These are phyloP conservation scores for Cladosporium oxysporum DNA, from an alignment of 2,329 filamentous ascomycete genomes.

Conservation along the genomic window DNA sequence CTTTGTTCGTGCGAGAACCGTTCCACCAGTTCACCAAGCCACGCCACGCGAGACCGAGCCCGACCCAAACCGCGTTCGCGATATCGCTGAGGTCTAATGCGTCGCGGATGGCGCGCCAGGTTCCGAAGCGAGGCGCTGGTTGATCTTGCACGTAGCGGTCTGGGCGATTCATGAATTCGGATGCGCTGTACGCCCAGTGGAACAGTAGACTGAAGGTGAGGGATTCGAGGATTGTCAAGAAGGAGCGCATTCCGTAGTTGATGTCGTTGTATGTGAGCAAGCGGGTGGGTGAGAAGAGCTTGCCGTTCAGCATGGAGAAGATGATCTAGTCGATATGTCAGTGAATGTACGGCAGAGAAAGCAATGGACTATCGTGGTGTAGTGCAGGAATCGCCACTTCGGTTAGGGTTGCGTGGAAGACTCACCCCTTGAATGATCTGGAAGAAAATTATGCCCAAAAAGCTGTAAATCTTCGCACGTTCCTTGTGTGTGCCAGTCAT, in stretches of 20 bases:
- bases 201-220: conserved; percentile 25
- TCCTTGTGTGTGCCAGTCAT: conserved; percentile 21
- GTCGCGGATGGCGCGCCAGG: conserved; percentile 23
- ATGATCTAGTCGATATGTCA: conserved; percentile 19
- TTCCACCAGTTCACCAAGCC: conserved; percentile 21
- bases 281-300: conserved; percentile 24
- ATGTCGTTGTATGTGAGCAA: conserved; percentile 27
- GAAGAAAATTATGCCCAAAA: conserved; percentile 25
- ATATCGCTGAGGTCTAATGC: conserved; percentile 25
- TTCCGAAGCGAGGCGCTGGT: conserved; percentile 21
- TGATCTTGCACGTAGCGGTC: conserved; percentile 20
- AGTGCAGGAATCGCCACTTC: no score
- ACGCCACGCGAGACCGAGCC: conserved; percentile 20
- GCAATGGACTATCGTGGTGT: neutral
- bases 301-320: conserved; percentile 27
- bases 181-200: conserved; percentile 25
- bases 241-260: conserved; percentile 26
- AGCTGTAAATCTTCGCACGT: conserved; percentile 23
- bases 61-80: conserved; percentile 22
- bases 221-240: conserved; percentile 25
- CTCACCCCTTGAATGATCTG: conserved; percentile 25
- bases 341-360: neutral
- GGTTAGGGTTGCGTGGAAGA: neutral
- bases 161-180: conserved; percentile 22
- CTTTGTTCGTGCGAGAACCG: neutral